Conservation (phyloP, 257 asterid species). For the Fraxinus cuspidata region DNA sequence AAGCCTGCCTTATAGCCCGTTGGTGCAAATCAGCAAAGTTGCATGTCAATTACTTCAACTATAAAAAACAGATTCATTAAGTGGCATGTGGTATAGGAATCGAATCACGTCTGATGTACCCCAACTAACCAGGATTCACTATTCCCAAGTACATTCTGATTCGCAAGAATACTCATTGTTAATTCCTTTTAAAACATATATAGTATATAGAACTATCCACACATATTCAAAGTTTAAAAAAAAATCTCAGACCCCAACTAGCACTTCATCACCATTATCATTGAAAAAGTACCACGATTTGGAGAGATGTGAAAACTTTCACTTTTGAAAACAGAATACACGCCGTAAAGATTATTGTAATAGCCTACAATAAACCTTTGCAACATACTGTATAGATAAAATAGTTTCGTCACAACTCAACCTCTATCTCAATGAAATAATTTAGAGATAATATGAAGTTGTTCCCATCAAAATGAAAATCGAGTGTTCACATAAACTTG, state of each 20-base stretch:
- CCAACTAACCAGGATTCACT: background rate
- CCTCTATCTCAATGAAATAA: background rate
- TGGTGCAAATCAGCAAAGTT: too few relatives aligned
- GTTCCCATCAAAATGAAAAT: background rate
- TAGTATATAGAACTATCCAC: background rate
- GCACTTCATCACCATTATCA: background rate
- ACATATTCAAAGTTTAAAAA: too few relatives aligned
- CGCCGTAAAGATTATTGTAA: background rate
- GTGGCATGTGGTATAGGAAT: background rate
- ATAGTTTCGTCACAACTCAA: background rate
- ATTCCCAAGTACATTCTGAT: background rate
- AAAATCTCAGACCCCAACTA: background rate
- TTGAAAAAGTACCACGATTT: background rate
- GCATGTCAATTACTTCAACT: background rate
- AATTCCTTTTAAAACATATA: background rate
- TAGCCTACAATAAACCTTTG: background rate
- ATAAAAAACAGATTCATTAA: background rate
- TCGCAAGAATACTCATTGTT: background rate
- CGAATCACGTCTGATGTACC: background rate
- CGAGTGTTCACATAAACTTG: background rate
- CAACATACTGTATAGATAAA: background rate
- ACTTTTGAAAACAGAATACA: background rate
- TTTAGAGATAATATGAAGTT: background rate
- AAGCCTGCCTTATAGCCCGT: background rate
- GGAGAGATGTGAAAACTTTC: background rate